phyloP scores from a whole-genome alignment of 1,284 basidiomycete genomes.

The Apiotrichum porosum region DNA sequence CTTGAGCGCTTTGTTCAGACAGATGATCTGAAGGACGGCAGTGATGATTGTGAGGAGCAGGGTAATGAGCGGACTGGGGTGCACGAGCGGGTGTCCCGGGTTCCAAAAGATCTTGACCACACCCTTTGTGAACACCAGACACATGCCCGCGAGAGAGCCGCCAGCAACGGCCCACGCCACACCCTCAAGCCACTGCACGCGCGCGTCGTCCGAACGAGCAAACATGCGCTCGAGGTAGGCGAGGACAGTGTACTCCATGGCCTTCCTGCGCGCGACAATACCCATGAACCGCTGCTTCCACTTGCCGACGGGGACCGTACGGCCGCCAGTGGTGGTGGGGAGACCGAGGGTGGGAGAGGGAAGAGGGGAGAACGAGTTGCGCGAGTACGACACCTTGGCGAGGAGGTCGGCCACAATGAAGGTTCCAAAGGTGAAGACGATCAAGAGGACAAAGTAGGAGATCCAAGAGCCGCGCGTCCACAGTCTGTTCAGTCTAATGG shows the following conservation, averaged over 20 bases:
- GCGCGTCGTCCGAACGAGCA: conserved; percentile 69
- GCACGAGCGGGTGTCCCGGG: conserved; percentile 57
- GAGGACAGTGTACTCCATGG: conserved; percentile 56
- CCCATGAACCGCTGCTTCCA: neutral
- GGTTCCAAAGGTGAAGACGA: conserved; percentile 61
- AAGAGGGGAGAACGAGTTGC: conserved; percentile 52
- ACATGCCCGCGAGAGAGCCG: conserved; percentile 79
- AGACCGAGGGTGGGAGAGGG: conserved; percentile 39
- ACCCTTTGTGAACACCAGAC: conserved; percentile 86
- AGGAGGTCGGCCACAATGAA: conserved; percentile 54
- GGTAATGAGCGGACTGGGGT: conserved; percentile 73
- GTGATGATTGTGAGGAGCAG: conserved; percentile 71
- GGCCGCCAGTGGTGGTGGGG: conserved; percentile 14
- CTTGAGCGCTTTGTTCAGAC: conserved; percentile 76
- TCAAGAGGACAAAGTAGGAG: conserved; percentile 74
- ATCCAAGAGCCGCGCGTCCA: conserved; percentile 85
- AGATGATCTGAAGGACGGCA: conserved; percentile 82
- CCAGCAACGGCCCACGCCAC: conserved; percentile 89
- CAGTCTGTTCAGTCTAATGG: conserved; percentile 60
- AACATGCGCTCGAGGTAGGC: conserved; percentile 69
- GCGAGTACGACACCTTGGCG: conserved; percentile 33
- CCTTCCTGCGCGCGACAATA: conserved; percentile 49
- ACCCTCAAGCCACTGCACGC: conserved; percentile 79
- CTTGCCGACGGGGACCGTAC: conserved; percentile 10
- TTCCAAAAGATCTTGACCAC: conserved; percentile 46